These are phyloP conservation scores for Bidens hawaiensis DNA, from an alignment of 140 eudicot genomes.

Conservation along the genomic window DNA sequence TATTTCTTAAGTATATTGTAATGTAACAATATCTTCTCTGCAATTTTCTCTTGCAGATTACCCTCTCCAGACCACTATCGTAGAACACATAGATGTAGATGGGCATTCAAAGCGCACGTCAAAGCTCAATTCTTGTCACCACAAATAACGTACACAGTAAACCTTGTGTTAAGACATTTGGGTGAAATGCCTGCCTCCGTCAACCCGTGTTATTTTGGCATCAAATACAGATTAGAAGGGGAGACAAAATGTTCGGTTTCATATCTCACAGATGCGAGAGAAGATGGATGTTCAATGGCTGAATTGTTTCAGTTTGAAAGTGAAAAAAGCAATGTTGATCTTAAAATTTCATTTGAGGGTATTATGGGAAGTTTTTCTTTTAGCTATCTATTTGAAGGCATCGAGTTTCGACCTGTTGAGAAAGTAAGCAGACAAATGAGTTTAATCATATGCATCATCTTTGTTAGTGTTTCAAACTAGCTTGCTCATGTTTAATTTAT, in stretches of 20 bases:
- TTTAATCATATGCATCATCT: background rate
- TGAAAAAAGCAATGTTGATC: background rate
- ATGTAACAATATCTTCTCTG: too few relatives aligned
- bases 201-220: background rate
- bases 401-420: conserved; percentile 15
- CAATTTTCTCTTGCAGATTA: too few relatives aligned
- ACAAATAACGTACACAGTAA: too few relatives aligned
- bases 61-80: too few relatives aligned
- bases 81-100: too few relatives aligned
- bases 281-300: conserved; percentile 10
- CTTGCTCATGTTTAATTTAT: background rate
- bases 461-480: background rate
- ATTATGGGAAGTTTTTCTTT: background rate
- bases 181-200: background rate
- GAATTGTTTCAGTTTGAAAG: conserved; percentile 17
- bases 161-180: too few relatives aligned
- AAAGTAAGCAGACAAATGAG: conserved; percentile 1
- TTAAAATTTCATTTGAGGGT: background rate
- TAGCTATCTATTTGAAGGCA: background rate
- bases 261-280: background rate
- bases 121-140: too few relatives aligned
- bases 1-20: too few relatives aligned
- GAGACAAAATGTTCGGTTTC: background rate
- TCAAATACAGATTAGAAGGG: conserved; percentile 14
- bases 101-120: too few relatives aligned